A percentile compares a stretch with the other conserved stretches of the same genome.
These are phyloP conservation scores for Globisporangium polare DNA, from an alignment of 352 stramenopile genomes.

Conservation along the genomic window DNA sequence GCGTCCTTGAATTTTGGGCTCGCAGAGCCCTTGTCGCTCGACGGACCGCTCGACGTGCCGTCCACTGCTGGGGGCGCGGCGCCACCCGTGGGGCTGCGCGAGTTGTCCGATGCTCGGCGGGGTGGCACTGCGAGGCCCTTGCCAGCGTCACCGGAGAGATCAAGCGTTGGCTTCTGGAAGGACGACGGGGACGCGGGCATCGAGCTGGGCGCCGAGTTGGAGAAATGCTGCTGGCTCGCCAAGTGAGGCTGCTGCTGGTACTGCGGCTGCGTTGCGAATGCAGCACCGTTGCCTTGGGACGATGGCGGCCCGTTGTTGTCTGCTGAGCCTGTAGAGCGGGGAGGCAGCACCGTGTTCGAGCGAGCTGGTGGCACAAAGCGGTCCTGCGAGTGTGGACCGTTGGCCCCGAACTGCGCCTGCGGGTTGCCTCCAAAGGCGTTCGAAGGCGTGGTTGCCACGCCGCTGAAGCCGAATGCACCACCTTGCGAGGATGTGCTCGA, in stretches of 20 bases:
- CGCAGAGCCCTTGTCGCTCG: conserved; percentile 67
- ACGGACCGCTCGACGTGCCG: conserved; percentile 27
- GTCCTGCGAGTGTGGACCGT: conserved; percentile 10
- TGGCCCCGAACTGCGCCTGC: not conserved
- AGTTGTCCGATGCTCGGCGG: conserved; percentile 9
- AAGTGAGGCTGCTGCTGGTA: conserved; percentile 25
- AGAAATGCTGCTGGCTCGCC: conserved; percentile 12
- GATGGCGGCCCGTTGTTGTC: conserved; percentile 9
- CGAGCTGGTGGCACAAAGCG: conserved; percentile 1
- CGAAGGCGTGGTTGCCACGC: conserved; percentile 19
- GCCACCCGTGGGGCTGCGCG: conserved; percentile 11
- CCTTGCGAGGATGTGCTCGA: conserved; percentile 12
- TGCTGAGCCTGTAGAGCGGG: conserved; percentile 3
- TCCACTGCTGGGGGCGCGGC: not conserved
- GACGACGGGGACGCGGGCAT: conserved; percentile 16
- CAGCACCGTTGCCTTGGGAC: not conserved
- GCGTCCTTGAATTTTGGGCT: conserved; percentile 61
- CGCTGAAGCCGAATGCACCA: not conserved
- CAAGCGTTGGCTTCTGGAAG: conserved; percentile 40
- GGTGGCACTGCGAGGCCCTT: conserved; percentile 14
- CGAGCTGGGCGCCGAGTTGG: conserved; percentile 16
- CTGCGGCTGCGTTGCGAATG: conserved; percentile 11
- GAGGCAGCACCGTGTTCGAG: conserved; percentile 12
- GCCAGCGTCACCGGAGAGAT: conserved; percentile 41
- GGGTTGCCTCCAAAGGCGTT: conserved; percentile 20